These are phyloP conservation scores for Colletotrichum caudatum DNA, from an alignment of 2,329 filamentous ascomycete species.

Conservation along the genomic window DNA sequence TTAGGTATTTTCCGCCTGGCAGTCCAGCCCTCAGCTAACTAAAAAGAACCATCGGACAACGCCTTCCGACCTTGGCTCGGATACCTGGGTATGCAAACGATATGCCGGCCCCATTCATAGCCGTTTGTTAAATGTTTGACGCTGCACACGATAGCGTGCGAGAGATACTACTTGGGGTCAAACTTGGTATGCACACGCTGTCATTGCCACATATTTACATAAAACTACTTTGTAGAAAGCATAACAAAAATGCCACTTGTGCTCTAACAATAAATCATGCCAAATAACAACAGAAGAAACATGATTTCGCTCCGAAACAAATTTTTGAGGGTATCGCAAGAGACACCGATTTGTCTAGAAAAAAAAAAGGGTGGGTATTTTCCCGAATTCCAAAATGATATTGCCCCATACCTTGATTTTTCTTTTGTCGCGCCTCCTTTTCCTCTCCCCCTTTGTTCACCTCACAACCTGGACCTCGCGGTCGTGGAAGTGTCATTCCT, in stretches of 20 bases:
- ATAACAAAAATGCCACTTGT: background rate
- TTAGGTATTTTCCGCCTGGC: too few relatives aligned
- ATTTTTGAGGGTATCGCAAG: conserved; percentile 17
- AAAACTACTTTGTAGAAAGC: background rate
- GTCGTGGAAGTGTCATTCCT: too few relatives aligned
- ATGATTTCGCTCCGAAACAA: conserved; percentile 1
- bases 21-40: too few relatives aligned
- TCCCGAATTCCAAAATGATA: conserved; percentile 3
- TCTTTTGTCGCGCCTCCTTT: background rate
- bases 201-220: background rate
- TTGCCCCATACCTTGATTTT: conserved; percentile 3
- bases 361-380: conserved; percentile 12
- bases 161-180: too few relatives aligned
- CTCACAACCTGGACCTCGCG: too few relatives aligned
- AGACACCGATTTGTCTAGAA: conserved; percentile 13
- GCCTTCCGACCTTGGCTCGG: too few relatives aligned
- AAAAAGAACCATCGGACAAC: too few relatives aligned
- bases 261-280: too few relatives aligned
- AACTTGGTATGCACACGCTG: background rate
- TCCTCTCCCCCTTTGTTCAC: background rate
- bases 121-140: too few relatives aligned
- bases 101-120: too few relatives aligned
- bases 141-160: too few relatives aligned
- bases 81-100: too few relatives aligned
- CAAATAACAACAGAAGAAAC: background rate